These are phyloP conservation scores for Jimgerdemannia lactiflua DNA, from an alignment of 192 early-diverging fungal genomes.

Conservation along the genomic window DNA sequence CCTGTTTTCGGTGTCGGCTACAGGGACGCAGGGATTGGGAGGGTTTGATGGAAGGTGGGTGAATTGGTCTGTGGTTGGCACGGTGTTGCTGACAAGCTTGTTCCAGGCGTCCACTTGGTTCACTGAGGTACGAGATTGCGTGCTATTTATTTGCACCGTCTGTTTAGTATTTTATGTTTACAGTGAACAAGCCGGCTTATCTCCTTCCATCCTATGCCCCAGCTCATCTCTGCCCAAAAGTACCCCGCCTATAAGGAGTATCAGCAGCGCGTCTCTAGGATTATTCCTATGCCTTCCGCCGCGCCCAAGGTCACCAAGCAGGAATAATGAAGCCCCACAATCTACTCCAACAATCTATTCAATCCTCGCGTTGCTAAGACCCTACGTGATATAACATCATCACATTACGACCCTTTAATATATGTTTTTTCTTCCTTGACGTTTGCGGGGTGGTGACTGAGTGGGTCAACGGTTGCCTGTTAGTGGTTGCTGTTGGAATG, in stretches of 20 bases:
- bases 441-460: too few relatives aligned
- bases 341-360: too few relatives aligned
- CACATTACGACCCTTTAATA: too few relatives aligned
- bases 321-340: not conserved
- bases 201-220: not conserved
- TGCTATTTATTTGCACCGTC: not conserved
- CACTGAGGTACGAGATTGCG: conserved; percentile 42
- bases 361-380: too few relatives aligned
- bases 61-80: conserved; percentile 48
- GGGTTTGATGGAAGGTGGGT: conserved; percentile 18
- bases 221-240: conserved; percentile 57
- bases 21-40: conserved; percentile 13
- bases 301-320: not conserved
- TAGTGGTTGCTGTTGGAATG: too few relatives aligned
- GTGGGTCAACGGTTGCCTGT: too few relatives aligned
- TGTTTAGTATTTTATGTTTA: conserved; percentile 35
- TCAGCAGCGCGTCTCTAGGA: conserved; percentile 49
- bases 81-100: conserved; percentile 54
- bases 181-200: conserved; percentile 9
- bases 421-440: too few relatives aligned
- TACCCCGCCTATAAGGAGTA: conserved; percentile 79
- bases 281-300: conserved; percentile 48
- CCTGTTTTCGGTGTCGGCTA: conserved; percentile 52
- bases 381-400: too few relatives aligned
- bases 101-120: conserved; percentile 63